These are phyloP conservation scores for Thermochaetoides thermophila DNA, from an alignment of 495 filamentous ascomycete genomes.

Conservation along the genomic window DNA sequence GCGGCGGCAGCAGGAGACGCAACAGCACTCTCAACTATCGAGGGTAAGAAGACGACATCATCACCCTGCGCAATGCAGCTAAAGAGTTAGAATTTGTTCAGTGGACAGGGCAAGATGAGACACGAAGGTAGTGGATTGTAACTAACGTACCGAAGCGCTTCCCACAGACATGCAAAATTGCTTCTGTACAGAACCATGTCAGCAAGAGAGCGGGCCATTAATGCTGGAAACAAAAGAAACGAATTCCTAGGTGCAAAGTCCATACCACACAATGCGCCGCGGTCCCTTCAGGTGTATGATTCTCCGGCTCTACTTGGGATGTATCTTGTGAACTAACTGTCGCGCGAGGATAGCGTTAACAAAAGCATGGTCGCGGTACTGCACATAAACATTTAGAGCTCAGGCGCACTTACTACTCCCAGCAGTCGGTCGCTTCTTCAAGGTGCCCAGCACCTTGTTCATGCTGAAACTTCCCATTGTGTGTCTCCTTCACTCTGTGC, in stretches of 20 bases:
- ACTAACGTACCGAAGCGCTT: slow-evolving; percentile 40
- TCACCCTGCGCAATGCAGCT: slow-evolving; percentile 40
- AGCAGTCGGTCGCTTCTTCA: slow-evolving; percentile 28
- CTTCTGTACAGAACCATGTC: no score
- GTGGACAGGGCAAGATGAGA: background rate
- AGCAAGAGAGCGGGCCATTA: no score
- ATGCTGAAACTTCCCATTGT: slow-evolving; percentile 38
- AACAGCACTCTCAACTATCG: slow-evolving; percentile 89
- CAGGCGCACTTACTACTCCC: slow-evolving; percentile 10
- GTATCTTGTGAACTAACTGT: slow-evolving; percentile 11
- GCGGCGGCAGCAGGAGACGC: slow-evolving; percentile 74
- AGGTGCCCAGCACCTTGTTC: slow-evolving; percentile 39
- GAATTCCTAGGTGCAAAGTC: no score
- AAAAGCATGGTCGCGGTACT: no score
- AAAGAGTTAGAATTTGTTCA: background rate
- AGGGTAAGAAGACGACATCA: slow-evolving; percentile 85
- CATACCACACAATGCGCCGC: slow-evolving; percentile 40
- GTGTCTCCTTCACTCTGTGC: background rate
- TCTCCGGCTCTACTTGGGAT: slow-evolving; percentile 18
- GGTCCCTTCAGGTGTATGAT: slow-evolving; percentile 42
- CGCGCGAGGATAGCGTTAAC: no score
- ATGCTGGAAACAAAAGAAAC: no score
- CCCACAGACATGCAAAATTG: slow-evolving; percentile 68
- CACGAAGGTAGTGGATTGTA: background rate
- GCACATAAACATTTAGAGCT: background rate